Base-by-base conservation (phyloP, 495 filamentous ascomycete species). In the Hypoxylon subgilvum region DNA sequence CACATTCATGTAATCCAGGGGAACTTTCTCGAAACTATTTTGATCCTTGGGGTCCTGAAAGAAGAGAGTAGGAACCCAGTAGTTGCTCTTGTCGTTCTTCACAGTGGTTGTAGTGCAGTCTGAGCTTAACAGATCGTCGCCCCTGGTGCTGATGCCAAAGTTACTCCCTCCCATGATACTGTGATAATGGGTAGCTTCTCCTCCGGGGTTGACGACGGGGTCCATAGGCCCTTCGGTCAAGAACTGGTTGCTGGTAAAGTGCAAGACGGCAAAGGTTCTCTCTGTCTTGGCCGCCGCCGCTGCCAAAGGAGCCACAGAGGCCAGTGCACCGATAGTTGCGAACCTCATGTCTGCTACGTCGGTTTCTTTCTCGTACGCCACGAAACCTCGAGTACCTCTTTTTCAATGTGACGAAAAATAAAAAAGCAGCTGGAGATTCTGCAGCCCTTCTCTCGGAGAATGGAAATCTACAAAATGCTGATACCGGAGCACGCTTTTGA, bases 51-150 rank as follows among this genome's bases (percentile, higher is more conserved):
- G 76, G 40, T 80, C 78, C 59, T 76, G 69, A 68, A 80, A 91
- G 73, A 84, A 91, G 13, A 92, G 76, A 30, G 71, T 70, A 1
- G 90, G 87, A 39, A 85, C 80, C 90, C 90, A 93, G 75, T 94
- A 93, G 71, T 85, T 86, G 62, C 84, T 88, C 60, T 85, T 75
- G 70, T 94, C 90, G 52, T 79, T 77, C 50, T 79, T 83, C 57
- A 87, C 76, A 7, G 74, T 76, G 57, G 88, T 85, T 7, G 86
- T 85, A 42, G 85, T 86, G 73, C 90, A 94, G 0, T 72, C 72
- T 0, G 89, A 88, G 45, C 73, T 56, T 39, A 80, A 73, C 8
- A 88, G 78, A 21, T 76, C 66, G 39, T 81, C 72, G 48, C 84
- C 88, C 35, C 76, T 76, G 75, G 85, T 86, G 36, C 69, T 78